Evolutionary conservation across 305 asterid species (phyloP), one percentile per base, ranked within the genome.

Genomic region (Lippia alba): DNA sequence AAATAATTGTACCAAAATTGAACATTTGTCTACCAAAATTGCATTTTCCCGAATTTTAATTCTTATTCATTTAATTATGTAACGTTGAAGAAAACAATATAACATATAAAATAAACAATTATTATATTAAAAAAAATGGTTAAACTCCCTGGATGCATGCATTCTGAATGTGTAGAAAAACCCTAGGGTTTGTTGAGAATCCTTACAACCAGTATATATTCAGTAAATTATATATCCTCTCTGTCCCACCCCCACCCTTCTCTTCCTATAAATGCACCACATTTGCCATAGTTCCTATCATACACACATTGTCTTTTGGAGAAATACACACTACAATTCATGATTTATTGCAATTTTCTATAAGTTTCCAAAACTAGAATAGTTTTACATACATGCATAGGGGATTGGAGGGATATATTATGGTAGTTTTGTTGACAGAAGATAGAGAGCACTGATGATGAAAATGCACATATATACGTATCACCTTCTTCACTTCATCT

Each of bases 401-500:
- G 12, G 34, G 48, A 33, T 3, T 6, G 16, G 34, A 17, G n/a
- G 63, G 49, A 19, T 50, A n/a, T 19, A 49, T 53, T 6, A 39
- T 1, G 74, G 41, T 40, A 70, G 18, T 9, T 36, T 19, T 74
- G 79, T 71, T 79, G 83, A 74, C 83, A 79, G 83, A 79, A 79
- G 83, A 79, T 79, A 79, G 83, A 79, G 83, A 79, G 83, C 83
- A 79, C 83, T 70, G 79, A 79, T 79, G 83, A 79, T 79, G 77
- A 70, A 71, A 46, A 74, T 74, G 83, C 60, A 33, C 11, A 36
- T 0, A 24, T 24, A 24, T 24, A 24, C 3, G 30, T 24, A 24
- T 24, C 30, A 24, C 30, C 30, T 24, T 24, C 30, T 24, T 24
- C 30, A 24, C 30, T 24, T 18, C 2, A 12, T 72, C 6, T 78